phyloP scores from a whole-genome alignment of 345 rosid genomes.

The Bruguiera sexangula region DNA sequence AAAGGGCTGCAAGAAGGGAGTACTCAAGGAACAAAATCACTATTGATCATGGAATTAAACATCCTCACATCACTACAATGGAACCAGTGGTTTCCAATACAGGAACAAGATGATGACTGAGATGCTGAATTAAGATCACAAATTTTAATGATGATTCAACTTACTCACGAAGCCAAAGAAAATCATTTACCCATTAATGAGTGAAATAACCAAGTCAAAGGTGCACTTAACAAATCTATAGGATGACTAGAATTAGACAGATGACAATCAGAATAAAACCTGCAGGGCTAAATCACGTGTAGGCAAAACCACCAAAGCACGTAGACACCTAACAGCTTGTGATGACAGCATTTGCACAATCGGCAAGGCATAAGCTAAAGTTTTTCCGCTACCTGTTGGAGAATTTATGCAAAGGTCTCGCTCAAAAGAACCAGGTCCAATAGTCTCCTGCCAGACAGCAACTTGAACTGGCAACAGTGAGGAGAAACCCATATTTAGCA shows the following conservation, averaged over 20 bases:
- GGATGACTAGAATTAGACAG: not conserved
- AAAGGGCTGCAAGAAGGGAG: not conserved
- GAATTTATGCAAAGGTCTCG: constrained; percentile 88
- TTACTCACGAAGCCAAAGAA: not conserved
- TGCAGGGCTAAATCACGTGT: constrained; percentile 92
- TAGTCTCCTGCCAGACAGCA: constrained; percentile 88
- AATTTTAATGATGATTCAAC: not conserved
- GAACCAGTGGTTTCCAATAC: not conserved
- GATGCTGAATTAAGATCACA: not conserved
- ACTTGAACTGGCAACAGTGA: constrained; percentile 80
- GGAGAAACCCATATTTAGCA: constrained; percentile 59
- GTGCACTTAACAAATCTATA: no score
- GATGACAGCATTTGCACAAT: constrained; percentile 68
- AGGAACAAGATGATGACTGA: not conserved
- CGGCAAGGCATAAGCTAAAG: constrained; percentile 86
- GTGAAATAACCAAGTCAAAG: not conserved
- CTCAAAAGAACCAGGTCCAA: constrained; percentile 85
- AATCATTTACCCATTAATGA: not conserved
- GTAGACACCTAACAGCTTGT: constrained; percentile 64
- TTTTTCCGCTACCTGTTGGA: constrained; percentile 93
- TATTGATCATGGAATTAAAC: not conserved
- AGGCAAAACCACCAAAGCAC: constrained; percentile 93
- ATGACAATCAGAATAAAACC: constrained; percentile 29
- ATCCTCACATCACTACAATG: not conserved
- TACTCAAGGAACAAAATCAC: not conserved